Conservation (phyloP, 2,329 filamentous ascomycete species). For the Immersiporthe knoxdaviesiana region DNA sequence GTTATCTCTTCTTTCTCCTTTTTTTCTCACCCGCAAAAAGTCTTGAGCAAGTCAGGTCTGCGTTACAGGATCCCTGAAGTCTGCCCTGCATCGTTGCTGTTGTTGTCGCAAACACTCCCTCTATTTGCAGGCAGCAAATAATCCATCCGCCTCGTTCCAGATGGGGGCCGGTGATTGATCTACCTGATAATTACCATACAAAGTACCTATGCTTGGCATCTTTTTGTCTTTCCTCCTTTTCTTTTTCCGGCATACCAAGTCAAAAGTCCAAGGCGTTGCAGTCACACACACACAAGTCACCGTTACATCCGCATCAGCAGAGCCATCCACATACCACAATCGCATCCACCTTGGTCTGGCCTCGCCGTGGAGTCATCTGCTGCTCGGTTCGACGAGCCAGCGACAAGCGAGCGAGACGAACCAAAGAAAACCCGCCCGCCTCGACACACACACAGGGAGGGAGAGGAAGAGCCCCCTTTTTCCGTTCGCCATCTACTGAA, state of each 20-base stretch:
- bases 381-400: not conserved
- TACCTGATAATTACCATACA: not conserved
- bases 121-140: not conserved
- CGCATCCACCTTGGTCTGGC: not conserved
- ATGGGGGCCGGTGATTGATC: too few species aligned
- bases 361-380: not conserved
- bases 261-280: not conserved
- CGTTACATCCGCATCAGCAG: not conserved
- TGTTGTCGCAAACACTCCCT: not conserved
- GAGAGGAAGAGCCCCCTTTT: not conserved
- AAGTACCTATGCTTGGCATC: not conserved
- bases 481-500: not conserved
- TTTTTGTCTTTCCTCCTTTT: not conserved
- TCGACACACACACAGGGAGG: not conserved
- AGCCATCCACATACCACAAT: not conserved
- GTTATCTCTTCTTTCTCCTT: too few species aligned
- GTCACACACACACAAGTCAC: not conserved
- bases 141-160: too few species aligned
- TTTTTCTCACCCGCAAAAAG: too few species aligned
- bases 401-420: not conserved
- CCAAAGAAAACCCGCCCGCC: not conserved
- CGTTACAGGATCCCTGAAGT: slow-evolving; percentile 1
- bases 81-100: not conserved
- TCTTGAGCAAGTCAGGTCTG: not conserved
- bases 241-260: not conserved